These are phyloP conservation scores for Whalleya microplaca DNA, from an alignment of 2,329 filamentous ascomycete genomes.

Conservation along the genomic window DNA sequence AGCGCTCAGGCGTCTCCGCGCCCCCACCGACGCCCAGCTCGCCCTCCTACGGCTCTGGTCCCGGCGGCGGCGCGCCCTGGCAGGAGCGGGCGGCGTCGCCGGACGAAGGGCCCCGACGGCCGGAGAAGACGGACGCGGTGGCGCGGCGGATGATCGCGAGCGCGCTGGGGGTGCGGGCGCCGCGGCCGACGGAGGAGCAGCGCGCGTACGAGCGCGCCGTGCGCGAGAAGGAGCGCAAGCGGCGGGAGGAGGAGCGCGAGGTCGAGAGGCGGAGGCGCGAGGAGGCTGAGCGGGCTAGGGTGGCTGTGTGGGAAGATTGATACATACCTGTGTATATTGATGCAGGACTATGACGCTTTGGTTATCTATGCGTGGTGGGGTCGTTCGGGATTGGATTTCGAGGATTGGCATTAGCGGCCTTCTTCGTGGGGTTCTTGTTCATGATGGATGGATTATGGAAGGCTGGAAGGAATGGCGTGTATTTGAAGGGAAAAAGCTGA, in stretches of 20 bases:
- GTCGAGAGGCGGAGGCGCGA: conserved; percentile 63
- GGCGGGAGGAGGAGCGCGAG: conserved; percentile 71
- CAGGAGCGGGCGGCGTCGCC: conserved; percentile 7
- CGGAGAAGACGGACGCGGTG: conserved; percentile 92
- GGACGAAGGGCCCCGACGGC: conserved; percentile 38
- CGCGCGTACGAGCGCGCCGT: conserved; percentile 81
- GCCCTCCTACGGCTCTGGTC: conserved; percentile 46
- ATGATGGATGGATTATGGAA: background rate
- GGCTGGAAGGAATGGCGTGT: background rate
- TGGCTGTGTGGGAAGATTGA: conserved; percentile 83
- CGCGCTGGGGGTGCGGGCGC: conserved; percentile 79
- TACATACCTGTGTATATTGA: too few species aligned
- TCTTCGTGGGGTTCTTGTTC: background rate
- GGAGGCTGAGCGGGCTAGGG: conserved; percentile 75
- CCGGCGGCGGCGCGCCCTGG: conserved; percentile 23
- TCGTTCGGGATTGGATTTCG: background rate
- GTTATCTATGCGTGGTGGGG: background rate
- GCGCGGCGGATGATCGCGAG: conserved; percentile 89
- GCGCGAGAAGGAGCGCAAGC: conserved; percentile 82
- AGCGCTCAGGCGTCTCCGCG: conserved; percentile 46
- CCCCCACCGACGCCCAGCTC: conserved; percentile 72
- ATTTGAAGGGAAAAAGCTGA: background rate
- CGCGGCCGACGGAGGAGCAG: conserved; percentile 86
- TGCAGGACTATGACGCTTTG: background rate
- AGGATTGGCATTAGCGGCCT: background rate